Base-by-base conservation (phyloP, 1,284 basidiomycete genomes). In the Ustilago curta region DNA sequence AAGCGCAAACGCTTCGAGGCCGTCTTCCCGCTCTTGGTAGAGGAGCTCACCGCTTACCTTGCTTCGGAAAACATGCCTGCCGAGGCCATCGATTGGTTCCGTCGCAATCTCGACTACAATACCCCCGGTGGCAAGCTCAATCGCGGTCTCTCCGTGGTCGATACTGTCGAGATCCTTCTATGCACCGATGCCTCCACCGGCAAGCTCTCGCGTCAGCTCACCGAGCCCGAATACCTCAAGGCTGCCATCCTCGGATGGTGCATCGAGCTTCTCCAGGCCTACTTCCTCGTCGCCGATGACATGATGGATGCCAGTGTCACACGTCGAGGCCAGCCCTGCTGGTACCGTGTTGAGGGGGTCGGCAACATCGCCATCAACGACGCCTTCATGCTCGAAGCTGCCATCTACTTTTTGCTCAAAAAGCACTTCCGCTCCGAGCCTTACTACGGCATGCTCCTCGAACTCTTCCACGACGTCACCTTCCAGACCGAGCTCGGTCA, bases 401-500 rank as follows among this genome's bases (percentile, higher is more conserved):
- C 95, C 42, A 97, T 99, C 86, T 99, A 97, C 87, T 90, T 89
- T 82, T 88, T 97, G 54, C 87, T 97, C 82, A 95, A 94, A 87
- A 90, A 89, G 75, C 90, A 98, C 87, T 97, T 98, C 89, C 89
- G 92, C 55, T 80, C 87, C 19, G 90, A 95, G 74, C 84, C 89
- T 3, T 96, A 91, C 86, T 98, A 98, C 83, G 90, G 92, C 65
- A 90, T 96, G 84, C 87, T 98, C 18, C 85, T 98, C 65, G 96
- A 98, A 83, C 87, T 96, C 49, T 95, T 98, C 90, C 93, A 88
- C 79, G 95, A 97, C 81, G 90, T 91, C 50, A 93, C 94, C 2
- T 94, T 93, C 88, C 91, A 95, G 86, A 99, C 97, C 8, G 95
- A 97, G 87, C 90, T 97, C 84, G 96, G 97, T 4, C 96, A 99